phyloP scores from a whole-genome alignment of 495 filamentous ascomycete species.

The Lentithecium fluviatile region DNA sequence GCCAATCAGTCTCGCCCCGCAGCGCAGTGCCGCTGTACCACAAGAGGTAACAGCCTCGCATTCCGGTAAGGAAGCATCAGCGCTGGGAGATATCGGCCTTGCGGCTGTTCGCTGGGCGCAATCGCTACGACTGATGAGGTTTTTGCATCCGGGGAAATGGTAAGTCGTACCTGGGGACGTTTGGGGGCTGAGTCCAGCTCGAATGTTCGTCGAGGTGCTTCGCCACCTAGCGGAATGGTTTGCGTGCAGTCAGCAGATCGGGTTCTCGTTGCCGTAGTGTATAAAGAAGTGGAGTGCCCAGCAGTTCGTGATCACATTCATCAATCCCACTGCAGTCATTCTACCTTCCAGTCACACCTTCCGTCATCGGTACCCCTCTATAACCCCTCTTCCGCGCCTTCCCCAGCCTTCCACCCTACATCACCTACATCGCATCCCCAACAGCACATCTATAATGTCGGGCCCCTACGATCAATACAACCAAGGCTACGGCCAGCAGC shows the following conservation, averaged over 20 bases:
- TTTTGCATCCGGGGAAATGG: conserved; percentile 1
- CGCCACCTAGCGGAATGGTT: conserved; percentile 15
- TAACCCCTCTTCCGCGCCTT: neutral
- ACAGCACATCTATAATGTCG: conserved; percentile 41
- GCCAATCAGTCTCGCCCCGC: neutral
- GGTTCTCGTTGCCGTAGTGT: conserved; percentile 2
- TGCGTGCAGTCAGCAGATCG: conserved; percentile 22
- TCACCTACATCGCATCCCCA: neutral
- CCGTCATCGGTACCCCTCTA: conserved; percentile 1
- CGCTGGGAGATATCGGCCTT: too few relatives aligned
- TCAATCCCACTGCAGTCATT: too few relatives aligned
- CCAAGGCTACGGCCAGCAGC: conserved; percentile 27
- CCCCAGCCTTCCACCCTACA: conserved; percentile 5
- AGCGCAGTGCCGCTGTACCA: too few relatives aligned
- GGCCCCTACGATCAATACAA: conserved; percentile 51
- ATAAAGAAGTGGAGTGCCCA: too few relatives aligned
- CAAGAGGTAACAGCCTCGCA: too few relatives aligned
- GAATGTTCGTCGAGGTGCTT: conserved; percentile 7
- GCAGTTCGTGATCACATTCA: too few relatives aligned
- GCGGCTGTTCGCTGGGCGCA: neutral
- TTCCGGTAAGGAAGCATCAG: too few relatives aligned
- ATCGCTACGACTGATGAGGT: conserved; percentile 1
- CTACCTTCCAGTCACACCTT: neutral
- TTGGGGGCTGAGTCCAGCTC: conserved; percentile 29
- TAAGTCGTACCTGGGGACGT: neutral